These are phyloP conservation scores for Hawksworthiomyces lignivorus DNA, from an alignment of 2,329 filamentous ascomycete species.

Conservation along the genomic window DNA sequence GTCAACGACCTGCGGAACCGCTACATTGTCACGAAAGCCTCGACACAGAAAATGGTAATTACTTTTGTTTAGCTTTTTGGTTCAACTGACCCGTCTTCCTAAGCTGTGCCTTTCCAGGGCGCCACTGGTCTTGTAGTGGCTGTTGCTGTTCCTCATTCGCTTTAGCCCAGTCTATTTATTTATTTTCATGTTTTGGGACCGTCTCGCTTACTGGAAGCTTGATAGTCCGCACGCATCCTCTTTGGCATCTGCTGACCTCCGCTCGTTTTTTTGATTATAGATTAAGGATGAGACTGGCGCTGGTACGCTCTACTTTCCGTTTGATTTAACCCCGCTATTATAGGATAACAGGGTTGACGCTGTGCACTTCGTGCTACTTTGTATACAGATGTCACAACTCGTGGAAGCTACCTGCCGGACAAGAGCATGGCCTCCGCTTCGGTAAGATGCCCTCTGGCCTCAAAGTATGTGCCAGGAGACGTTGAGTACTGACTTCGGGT, in stretches of 20 bases:
- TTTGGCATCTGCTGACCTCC: conserved; percentile 92
- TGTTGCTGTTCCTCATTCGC: conserved; percentile 21
- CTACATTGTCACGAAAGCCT: conserved; percentile 93
- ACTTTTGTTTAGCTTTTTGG: conserved; percentile 49
- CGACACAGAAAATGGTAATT: conserved; percentile 99
- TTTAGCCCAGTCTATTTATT: conserved; percentile 20
- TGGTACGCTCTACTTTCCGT: conserved; percentile 73
- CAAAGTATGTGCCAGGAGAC: neutral
- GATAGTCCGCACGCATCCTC: conserved; percentile 59
- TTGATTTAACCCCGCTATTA: neutral
- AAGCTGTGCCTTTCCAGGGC: neutral
- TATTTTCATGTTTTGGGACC: conserved; percentile 39
- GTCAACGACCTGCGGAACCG: conserved; percentile 96
- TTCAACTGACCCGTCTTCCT: conserved; percentile 21
- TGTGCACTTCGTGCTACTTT: conserved; percentile 54
- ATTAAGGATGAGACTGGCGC: conserved; percentile 99
- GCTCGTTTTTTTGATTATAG: conserved; percentile 67
- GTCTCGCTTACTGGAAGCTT: conserved; percentile 64
- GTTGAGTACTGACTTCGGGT: conserved; percentile 6
- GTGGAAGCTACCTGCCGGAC: conserved; percentile 93
- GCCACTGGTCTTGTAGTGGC: conserved; percentile 19
- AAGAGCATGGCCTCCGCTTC: conserved; percentile 93
- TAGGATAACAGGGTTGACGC: conserved; percentile 23
- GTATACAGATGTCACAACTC: conserved; percentile 92
- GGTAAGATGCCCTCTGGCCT: conserved; percentile 46